Base-by-base conservation (phyloP, 2,329 filamentous ascomycete genomes). In the Penicillium palitans region DNA sequence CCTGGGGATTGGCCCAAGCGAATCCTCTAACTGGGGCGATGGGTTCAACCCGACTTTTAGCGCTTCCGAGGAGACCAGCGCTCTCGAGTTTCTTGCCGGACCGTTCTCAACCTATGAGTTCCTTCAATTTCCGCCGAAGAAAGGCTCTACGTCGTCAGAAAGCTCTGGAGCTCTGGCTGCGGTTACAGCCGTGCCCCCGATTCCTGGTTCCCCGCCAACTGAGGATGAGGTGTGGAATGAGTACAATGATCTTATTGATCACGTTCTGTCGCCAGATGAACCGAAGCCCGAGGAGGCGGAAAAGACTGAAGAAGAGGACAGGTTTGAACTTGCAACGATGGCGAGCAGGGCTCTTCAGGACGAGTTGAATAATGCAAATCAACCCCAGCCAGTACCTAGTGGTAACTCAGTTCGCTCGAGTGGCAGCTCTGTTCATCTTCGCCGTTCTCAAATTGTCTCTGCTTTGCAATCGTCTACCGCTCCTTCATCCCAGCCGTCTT, bases 191-290 rank as follows among this genome's bases (percentile, higher is more conserved):
- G 76, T 91, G 2, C 79, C 90, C 24, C 89, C 89, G 0, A 77
- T 80, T 3, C 80, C 84, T 1, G 80, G 80, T 45, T 85, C 86
- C 4, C 87, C 85, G 0, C 81, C 88, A 4, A 85, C 79, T 1
- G 90, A 96, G 64, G 93, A 97, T 67, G 93, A 97, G 70, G 84
- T 96, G 2, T 98, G 93, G 93, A 88, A 93, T 52, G 93, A 96
- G 74, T 97, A 96, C 70, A 88, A 98, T 64, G 93, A 97, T 67
- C 79, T 97, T 13, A 84, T 97, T 54, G 90, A 90, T 52, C 87
- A 90, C 57, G 82, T 87, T 12, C 82, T 85, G 50, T 83, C 81
- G 5, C 77, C 80, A 8, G 75, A 74, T 37, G 65, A 64, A 39
- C 62, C 60, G n/a, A 67, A 58, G 48, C 57, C 66, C 7, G 61